Percentiles rank a stretch among this genome's conserved stretches.
These are phyloP conservation scores for Eucalyptus urophylla DNA, from an alignment of 345 rosid species.

Conservation along the genomic window DNA sequence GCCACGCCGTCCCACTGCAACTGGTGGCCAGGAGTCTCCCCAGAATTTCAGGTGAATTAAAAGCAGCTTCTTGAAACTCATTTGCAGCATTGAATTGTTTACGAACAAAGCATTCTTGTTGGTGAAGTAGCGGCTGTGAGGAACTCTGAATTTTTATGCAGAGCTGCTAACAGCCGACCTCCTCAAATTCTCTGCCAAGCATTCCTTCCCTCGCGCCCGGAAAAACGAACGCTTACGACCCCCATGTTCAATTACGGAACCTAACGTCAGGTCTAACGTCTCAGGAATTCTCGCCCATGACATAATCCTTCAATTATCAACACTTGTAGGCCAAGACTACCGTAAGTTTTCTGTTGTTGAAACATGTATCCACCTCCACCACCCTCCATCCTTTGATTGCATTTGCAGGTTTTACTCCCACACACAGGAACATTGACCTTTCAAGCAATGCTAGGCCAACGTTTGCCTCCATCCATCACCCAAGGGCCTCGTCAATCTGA, in stretches of 20 bases:
- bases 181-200: background rate
- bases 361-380: background rate
- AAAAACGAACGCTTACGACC: background rate
- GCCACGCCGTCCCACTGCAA: background rate
- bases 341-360: background rate
- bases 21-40: background rate
- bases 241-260: background rate
- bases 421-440: background rate
- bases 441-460: background rate
- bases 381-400: background rate
- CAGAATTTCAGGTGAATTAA: background rate
- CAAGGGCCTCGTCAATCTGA: background rate
- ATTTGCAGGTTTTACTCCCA: background rate
- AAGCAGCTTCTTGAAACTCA: background rate
- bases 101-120: background rate
- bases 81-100: background rate
- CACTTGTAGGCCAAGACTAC: background rate
- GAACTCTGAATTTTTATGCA: background rate
- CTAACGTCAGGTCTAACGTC: background rate
- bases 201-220: background rate
- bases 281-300: background rate
- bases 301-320: background rate
- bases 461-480: background rate
- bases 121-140: background rate
- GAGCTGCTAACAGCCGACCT: background rate